Evolutionary conservation across 176 grass and related monocot genomes (phyloP).

Genomic region (Oryza coarctata): DNA sequence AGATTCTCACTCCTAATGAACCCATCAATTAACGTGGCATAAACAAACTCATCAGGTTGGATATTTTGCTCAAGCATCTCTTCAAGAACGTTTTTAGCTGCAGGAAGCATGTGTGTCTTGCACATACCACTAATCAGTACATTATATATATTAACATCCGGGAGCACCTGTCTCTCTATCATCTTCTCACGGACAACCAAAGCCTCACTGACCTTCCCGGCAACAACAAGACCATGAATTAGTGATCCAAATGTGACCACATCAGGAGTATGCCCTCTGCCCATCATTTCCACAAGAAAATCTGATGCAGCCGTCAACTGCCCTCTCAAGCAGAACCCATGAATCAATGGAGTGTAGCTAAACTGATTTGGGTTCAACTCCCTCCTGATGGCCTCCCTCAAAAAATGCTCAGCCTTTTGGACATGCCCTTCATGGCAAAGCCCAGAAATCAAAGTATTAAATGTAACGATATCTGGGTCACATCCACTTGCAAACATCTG

Average conservation of each 20-base stretch:
- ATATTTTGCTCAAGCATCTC: conserved; percentile 82
- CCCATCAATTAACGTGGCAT: conserved; percentile 78
- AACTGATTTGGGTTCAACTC: conserved; percentile 55
- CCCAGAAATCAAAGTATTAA: conserved; percentile 67
- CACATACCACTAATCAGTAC: conserved; percentile 72
- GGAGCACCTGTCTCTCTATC: conserved; percentile 49
- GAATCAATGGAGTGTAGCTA: conserved; percentile 72
- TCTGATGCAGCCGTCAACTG: conserved; percentile 46
- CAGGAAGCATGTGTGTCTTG: conserved; percentile 82
- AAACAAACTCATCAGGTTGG: conserved; percentile 73
- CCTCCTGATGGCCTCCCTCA: conserved; percentile 58
- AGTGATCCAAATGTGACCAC: conserved; percentile 65
- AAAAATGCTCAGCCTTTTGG: conserved; percentile 45
- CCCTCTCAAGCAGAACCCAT: conserved; percentile 46
- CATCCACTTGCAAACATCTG: conserved; percentile 59
- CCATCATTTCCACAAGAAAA: conserved; percentile 79
- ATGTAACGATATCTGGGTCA: conserved; percentile 59
- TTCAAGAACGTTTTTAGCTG: conserved; percentile 63
- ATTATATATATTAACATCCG: conserved; percentile 81
- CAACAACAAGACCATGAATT: conserved; percentile 50
- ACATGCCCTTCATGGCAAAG: conserved; percentile 59
- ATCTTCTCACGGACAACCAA: conserved; percentile 69
- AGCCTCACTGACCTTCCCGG: conserved; percentile 22
- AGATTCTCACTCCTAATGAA: conserved; percentile 78
- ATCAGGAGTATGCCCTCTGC: conserved; percentile 55